A percentile compares a stretch with the other conserved stretches of the same genome.
These are phyloP conservation scores for Boletus tomentosulus DNA, from an alignment of 768 basidiomycete genomes.

Conservation along the genomic window DNA sequence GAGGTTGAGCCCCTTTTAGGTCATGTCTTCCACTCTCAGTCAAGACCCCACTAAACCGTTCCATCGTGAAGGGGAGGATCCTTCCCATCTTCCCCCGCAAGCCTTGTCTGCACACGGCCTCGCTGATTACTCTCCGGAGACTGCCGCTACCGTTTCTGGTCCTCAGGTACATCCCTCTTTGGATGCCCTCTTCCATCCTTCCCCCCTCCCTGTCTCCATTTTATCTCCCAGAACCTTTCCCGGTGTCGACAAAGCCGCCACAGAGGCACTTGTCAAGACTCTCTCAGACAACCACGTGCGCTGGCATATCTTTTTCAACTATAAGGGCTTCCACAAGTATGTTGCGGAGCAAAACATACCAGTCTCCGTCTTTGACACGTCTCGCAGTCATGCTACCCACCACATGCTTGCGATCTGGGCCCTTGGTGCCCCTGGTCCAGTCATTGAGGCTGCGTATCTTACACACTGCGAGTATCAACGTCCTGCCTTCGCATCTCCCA, in stretches of 20 bases:
- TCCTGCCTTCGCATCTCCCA: constrained; percentile 31
- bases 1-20: background rate
- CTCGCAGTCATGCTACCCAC: constrained; percentile 51
- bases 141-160: constrained; percentile 9
- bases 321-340: constrained; percentile 31
- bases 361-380: constrained; percentile 17
- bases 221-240: constrained; percentile 34
- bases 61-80: constrained; percentile 10
- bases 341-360: constrained; percentile 1
- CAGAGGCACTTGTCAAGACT: constrained; percentile 35
- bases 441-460: constrained; percentile 42
- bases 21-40: background rate
- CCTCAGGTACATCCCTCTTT: constrained; percentile 9
- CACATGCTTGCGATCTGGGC: constrained; percentile 56
- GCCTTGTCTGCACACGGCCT: constrained; percentile 20
- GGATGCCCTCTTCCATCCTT: constrained; percentile 20
- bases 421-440: constrained; percentile 46
- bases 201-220: constrained; percentile 26
- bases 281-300: constrained; percentile 49
- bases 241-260: constrained; percentile 36
- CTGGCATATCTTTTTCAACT: constrained; percentile 55
- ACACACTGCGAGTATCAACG: constrained; percentile 37
- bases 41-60: constrained; percentile 9
- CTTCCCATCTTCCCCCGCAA: constrained; percentile 16
- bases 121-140: constrained; percentile 16